Evolutionary conservation across 208 protist species (phyloP), one percentile per base, ranked within the genome.

Genomic region (Crithidia bombi): DNA sequence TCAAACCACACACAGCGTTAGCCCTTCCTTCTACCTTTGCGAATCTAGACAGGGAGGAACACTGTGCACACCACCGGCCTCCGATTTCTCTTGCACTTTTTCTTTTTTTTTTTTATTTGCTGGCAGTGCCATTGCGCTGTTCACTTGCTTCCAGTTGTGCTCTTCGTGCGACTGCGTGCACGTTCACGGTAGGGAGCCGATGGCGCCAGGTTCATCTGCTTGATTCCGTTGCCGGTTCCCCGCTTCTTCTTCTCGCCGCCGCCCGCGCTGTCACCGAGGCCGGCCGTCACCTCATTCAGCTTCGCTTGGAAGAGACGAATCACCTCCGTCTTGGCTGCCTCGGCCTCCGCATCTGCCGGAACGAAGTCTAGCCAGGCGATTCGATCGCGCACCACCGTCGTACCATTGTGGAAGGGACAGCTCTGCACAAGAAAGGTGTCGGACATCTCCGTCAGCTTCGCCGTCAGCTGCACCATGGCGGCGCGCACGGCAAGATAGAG

Each of bases 331-430:
- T 76, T 77, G 30, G 46, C 50, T n/a, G 73, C 51, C 50, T 81
- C 78, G 15, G 69, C 54, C 17, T 70, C 78, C 36, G 58, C 73
- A 23, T 66, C 65, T 12, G 33, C 43, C 32, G 69, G 38, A 41
- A 85, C 85, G 57, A 86, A 88, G 46, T 64, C 62, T 3, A 90
- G 35, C 89, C 91, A 96, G 30, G 79, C 28, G 63, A 96, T 92
- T 25, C 91, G 84, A 17, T 96, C 91, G 9, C 76, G 78, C 58
- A 90, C 49, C 56, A 96, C 80, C 19, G 73, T 81, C 25, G 81
- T 78, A 28, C 88, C 86, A 73, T 96, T 93, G 75, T 96, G 91
- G 59, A 93, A 92, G 5, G 84, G 81, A 23, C 85, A 83, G 39
- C 86, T 86, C 65, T 96, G 91, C 21, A 96, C 77, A 19, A 83